Percentiles rank a stretch among this genome's conserved stretches.
Conservation (phyloP, 306 rosid species). For the Malus fusca region DNA sequence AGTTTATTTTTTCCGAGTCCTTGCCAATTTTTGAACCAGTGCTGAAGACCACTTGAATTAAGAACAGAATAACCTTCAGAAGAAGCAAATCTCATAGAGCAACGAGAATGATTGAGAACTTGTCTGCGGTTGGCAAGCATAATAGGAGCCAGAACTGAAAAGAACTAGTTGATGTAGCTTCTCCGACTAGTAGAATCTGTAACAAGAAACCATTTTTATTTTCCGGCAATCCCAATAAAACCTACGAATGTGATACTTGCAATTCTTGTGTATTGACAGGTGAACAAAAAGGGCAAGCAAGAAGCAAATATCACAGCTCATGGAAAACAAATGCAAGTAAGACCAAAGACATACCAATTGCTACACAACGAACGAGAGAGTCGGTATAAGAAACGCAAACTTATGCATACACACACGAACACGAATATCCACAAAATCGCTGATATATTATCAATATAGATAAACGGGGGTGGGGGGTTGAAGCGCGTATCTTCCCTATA, state of each 20-base stretch:
- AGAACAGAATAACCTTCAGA: constrained; percentile 29
- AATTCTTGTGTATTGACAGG: constrained; percentile 11
- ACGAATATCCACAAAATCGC: too few relatives aligned
- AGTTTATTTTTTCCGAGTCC: constrained; percentile 48
- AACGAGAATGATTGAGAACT: constrained; percentile 4
- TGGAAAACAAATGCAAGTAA: constrained; percentile 10
- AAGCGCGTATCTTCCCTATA: too few relatives aligned
- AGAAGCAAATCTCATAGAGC: constrained; percentile 26
- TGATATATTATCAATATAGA: too few relatives aligned
- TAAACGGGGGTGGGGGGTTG: too few relatives aligned
- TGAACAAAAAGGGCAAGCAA: constrained; percentile 15
- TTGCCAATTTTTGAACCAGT: constrained; percentile 86
- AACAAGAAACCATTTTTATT: neutral
- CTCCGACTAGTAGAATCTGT: constrained; percentile 24
- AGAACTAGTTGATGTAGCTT: constrained; percentile 18
- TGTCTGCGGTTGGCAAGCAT: constrained; percentile 3
- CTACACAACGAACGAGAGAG: neutral
- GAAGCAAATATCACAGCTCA: constrained; percentile 36
- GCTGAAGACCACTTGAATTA: constrained; percentile 51
- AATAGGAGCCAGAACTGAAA: constrained; percentile 3
- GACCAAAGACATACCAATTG: constrained; percentile 7
- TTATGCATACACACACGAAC: neutral
- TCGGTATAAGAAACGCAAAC: neutral
- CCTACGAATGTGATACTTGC: constrained; percentile 1
- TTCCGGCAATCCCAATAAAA: neutral